These are phyloP conservation scores for Aspergillus fructus DNA, from an alignment of 2,329 filamentous ascomycete genomes.

Conservation along the genomic window DNA sequence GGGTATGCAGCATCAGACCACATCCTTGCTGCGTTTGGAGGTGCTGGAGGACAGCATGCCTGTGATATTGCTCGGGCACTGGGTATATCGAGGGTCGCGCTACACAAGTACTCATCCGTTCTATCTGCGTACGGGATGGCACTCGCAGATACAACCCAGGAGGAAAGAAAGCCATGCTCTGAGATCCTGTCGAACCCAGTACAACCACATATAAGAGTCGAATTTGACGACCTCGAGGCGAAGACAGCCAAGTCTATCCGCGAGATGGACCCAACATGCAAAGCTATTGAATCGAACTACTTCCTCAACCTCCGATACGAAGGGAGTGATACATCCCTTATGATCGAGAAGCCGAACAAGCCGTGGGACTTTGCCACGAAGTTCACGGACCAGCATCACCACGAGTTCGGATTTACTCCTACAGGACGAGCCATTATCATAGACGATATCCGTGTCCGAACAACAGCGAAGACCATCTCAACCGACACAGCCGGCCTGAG, in stretches of 20 bases:
- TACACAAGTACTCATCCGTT: conserved; percentile 89
- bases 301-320: conserved; percentile 52
- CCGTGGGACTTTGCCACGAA: conserved; percentile 83
- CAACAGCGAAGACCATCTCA: conserved; percentile 51
- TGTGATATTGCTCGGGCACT: conserved; percentile 85
- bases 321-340: conserved; percentile 51
- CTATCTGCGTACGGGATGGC: conserved; percentile 93
- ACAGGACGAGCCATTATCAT: conserved; percentile 77
- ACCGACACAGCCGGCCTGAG: conserved; percentile 18
- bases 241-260: too few species aligned
- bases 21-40: conserved; percentile 84
- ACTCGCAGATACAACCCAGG: conserved; percentile 61
- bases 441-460: conserved; percentile 83
- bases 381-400: conserved; percentile 81
- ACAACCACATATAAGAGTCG: too few species aligned
- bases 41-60: conserved; percentile 88
- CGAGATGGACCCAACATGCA: conserved; percentile 59
- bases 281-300: conserved; percentile 53
- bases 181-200: too few species aligned
- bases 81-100: conserved; percentile 78
- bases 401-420: conserved; percentile 87
- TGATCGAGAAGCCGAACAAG: conserved; percentile 60
- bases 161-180: too few species aligned
- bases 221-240: too few species aligned
- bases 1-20: conserved; percentile 77